Conservation (phyloP, 2,329 filamentous ascomycete genomes). For the Colletotrichum sp. region DNA sequence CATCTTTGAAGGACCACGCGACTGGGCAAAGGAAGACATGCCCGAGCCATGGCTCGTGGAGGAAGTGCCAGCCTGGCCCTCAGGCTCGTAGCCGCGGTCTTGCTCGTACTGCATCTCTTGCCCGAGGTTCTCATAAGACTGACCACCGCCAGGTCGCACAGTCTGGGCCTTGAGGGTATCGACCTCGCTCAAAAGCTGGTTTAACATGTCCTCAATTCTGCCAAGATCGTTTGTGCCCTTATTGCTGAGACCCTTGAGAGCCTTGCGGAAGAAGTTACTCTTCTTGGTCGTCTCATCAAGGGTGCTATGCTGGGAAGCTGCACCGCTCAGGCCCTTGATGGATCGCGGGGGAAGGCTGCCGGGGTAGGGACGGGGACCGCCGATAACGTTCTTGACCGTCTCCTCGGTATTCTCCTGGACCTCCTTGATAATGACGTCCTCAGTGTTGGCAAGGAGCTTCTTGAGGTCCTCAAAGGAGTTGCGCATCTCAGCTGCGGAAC, state of each 20-base stretch:
- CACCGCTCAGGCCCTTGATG: conserved; percentile 48
- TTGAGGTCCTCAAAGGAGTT: conserved; percentile 96
- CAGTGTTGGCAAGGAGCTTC: conserved; percentile 87
- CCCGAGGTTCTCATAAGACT: conserved; percentile 73
- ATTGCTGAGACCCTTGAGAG: conserved; percentile 87
- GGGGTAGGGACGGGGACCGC: conserved; percentile 86
- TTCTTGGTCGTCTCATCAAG: conserved; percentile 75
- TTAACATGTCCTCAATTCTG: conserved; percentile 90
- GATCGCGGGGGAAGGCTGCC: conserved; percentile 67
- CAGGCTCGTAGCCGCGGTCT: conserved; percentile 80
- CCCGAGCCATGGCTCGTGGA: conserved; percentile 73
- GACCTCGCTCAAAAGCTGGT: conserved; percentile 90
- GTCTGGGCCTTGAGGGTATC: conserved; percentile 77
- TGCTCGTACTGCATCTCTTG: conserved; percentile 69
- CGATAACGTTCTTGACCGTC: conserved; percentile 80
- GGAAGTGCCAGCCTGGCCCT: conserved; percentile 78
- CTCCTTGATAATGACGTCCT: conserved; percentile 85
- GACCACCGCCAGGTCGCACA: conserved; percentile 53
- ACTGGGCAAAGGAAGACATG: conserved; percentile 68
- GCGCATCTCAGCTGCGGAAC: conserved; percentile 95
- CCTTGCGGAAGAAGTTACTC: conserved; percentile 91
- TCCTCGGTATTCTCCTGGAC: conserved; percentile 89
- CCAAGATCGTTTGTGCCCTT: conserved; percentile 88
- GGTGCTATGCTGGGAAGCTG: conserved; percentile 57
- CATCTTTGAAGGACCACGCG: conserved; percentile 49